Evolutionary conservation across 2,329 filamentous ascomycete genomes (phyloP).

Genomic region (Cordyceps cicadae): DNA sequence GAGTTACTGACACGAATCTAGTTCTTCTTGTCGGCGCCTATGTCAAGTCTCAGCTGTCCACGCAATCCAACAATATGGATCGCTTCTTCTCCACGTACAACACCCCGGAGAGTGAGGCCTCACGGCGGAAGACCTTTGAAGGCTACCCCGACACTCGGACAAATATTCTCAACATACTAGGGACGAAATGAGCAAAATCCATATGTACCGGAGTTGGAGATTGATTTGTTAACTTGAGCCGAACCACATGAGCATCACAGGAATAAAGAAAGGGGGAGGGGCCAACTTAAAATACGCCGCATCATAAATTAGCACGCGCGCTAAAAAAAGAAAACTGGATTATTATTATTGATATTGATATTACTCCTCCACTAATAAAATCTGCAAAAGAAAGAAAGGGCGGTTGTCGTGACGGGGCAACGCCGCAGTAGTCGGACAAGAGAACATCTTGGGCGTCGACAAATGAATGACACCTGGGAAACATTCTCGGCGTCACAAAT

Average conservation of each 20-base stretch:
- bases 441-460: background rate
- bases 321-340: background rate
- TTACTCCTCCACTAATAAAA: background rate
- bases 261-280: background rate
- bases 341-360: background rate
- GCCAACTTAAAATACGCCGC: background rate
- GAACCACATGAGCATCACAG: background rate
- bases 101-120: slow-evolving; percentile 28
- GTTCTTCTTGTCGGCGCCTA: slow-evolving; percentile 22
- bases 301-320: background rate
- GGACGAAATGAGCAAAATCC: slow-evolving; percentile 19
- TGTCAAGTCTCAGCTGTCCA: slow-evolving; percentile 25
- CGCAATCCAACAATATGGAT: slow-evolving; percentile 28
- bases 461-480: background rate
- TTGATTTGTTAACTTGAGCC: background rate
- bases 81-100: slow-evolving; percentile 31
- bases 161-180: slow-evolving; percentile 27
- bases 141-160: slow-evolving; percentile 26
- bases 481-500: background rate
- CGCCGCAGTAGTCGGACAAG: background rate
- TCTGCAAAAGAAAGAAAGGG: background rate
- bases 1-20: background rate
- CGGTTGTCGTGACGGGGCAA: background rate
- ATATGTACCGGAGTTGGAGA: background rate
- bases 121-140: slow-evolving; percentile 25